phyloP scores from a whole-genome alignment of 1,284 basidiomycete genomes.

The Tylopilus orsonianus region DNA sequence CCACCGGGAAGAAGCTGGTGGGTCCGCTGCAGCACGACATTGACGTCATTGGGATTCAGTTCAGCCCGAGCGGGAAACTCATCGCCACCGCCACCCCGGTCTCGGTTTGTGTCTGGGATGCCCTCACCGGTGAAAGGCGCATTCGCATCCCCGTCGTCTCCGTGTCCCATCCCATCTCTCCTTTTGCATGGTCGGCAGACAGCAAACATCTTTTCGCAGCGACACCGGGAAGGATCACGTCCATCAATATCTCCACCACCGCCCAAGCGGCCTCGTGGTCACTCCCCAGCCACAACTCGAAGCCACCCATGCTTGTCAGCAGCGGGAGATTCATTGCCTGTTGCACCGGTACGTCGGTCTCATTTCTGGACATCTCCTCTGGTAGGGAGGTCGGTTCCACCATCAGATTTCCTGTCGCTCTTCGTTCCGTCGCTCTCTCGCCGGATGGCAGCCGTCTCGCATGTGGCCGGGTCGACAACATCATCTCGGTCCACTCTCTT shows the following conservation, averaged over 20 bases:
- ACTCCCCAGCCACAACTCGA: neutral
- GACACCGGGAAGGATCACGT: slow-evolving; percentile 2
- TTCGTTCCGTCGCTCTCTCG: slow-evolving; percentile 4
- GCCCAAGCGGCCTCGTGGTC: neutral
- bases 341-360: neutral
- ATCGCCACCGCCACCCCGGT: slow-evolving; percentile 11
- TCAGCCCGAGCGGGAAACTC: slow-evolving; percentile 2
- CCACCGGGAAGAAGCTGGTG: neutral
- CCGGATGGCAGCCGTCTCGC: neutral
- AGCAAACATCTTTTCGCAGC: slow-evolving; percentile 2
- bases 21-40: slow-evolving; percentile 4
- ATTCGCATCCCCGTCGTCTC: slow-evolving; percentile 1
- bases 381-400: neutral
- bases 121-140: slow-evolving; percentile 1
- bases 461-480: slow-evolving; percentile 1
- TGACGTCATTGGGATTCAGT: slow-evolving; percentile 6
- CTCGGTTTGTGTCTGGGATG: slow-evolving; percentile 6
- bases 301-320: neutral
- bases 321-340: slow-evolving; percentile 5
- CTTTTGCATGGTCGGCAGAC: slow-evolving; percentile 6
- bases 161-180: neutral
- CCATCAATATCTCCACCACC: neutral
- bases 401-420: neutral
- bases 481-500: neutral
- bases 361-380: slow-evolving; percentile 1